These are phyloP conservation scores for Diaporthe sp. DNA, from an alignment of 2,329 filamentous ascomycete genomes.

Conservation along the genomic window DNA sequence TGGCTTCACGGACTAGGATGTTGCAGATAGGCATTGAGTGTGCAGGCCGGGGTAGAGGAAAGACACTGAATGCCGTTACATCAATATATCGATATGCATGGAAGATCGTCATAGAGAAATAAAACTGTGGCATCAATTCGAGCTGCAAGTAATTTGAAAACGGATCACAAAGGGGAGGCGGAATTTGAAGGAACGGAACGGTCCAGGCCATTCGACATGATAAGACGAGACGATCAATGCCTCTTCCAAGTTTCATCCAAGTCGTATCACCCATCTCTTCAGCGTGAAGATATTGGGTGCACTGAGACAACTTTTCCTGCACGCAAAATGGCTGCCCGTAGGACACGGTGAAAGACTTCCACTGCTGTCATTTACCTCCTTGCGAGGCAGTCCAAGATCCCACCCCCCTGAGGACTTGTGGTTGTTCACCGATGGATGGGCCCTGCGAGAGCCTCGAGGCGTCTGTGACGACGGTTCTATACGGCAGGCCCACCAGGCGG, in stretches of 20 bases:
- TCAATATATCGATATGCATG: too few species aligned
- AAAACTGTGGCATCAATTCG: not conserved
- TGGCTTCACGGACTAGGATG: not conserved
- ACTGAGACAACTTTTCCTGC: too few species aligned
- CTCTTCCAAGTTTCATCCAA: too few species aligned
- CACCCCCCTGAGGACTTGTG: not conserved
- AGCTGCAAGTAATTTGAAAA: not conserved
- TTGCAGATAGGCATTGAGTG: not conserved
- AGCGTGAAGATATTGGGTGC: too few species aligned
- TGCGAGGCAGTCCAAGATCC: not conserved
- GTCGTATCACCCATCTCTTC: not conserved
- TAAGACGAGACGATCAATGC: not conserved
- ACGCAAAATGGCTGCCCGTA: too few species aligned
- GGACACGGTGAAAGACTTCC: too few species aligned
- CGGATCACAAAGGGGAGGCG: not conserved
- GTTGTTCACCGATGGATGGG: not conserved
- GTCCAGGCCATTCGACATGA: not conserved
- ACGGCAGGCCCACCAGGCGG: not conserved
- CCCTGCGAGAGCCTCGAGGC: not conserved
- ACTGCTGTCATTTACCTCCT: not conserved
- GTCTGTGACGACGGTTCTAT: not conserved
- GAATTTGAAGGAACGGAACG: too few species aligned
- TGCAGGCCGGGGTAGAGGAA: too few species aligned
- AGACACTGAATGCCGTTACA: too few species aligned
- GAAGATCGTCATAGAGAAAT: too few species aligned